phyloP scores from a whole-genome alignment of 331 rosid genomes.

The Acacia concinna region DNA sequence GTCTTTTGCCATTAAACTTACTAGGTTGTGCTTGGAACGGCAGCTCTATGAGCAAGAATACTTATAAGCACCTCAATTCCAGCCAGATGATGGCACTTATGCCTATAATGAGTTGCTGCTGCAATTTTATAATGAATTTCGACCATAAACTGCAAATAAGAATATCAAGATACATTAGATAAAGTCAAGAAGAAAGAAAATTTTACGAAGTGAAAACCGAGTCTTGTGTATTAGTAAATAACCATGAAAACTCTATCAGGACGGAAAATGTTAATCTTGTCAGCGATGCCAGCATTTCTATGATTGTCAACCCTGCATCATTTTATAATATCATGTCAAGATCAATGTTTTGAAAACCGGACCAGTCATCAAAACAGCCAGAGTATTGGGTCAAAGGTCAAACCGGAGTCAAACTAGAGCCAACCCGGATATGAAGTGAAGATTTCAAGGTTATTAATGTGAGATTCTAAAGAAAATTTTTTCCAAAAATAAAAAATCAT shows the following conservation, averaged over 20 bases:
- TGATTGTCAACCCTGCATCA: slow-evolving; percentile 59
- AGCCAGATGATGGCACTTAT: slow-evolving; percentile 78
- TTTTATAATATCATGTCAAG: slow-evolving; percentile 35
- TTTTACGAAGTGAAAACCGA: slow-evolving; percentile 10
- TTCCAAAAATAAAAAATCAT: no score
- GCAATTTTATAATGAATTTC: slow-evolving; percentile 81
- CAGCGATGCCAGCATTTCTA: slow-evolving; percentile 53
- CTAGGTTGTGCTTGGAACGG: slow-evolving; percentile 82
- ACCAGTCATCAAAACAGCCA: no score
- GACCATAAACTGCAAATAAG: slow-evolving; percentile 68
- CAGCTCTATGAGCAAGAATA: slow-evolving; percentile 72
- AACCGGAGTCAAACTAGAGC: no score
- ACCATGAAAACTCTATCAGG: slow-evolving; percentile 94
- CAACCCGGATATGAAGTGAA: no score
- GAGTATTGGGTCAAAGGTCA: no score
- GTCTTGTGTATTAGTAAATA: slow-evolving; percentile 25
- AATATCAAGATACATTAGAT: slow-evolving; percentile 35
- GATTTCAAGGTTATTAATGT: no score
- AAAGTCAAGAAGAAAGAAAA: slow-evolving; percentile 27
- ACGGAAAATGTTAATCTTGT: slow-evolving; percentile 84
- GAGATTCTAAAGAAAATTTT: no score
- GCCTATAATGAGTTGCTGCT: slow-evolving; percentile 84
- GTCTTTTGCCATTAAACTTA: slow-evolving; percentile 43
- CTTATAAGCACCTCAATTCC: slow-evolving; percentile 78
- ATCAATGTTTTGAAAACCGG: no score